Base-by-base conservation (phyloP, 805 yeast genomes). In the Blastobotrys parvus region DNA sequence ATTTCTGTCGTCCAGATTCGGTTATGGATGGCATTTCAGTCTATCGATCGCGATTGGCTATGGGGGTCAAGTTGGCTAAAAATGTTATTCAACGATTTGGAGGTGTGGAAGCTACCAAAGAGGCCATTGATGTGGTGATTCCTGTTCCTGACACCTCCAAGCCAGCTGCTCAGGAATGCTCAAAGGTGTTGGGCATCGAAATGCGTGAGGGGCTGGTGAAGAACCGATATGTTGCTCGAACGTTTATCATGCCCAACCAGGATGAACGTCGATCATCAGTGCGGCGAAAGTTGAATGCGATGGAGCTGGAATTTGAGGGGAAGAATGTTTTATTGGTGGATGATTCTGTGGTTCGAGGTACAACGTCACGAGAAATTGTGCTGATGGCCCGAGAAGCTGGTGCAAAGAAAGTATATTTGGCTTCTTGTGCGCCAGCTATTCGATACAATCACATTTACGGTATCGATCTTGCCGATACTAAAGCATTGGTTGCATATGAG, bases 351-450 rank as follows among this genome's bases (percentile, higher is more conserved):
- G 98, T 92, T 7, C 79, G 98, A 62, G 98, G 98, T 49, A 92
- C 98, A 17, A 92, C 98, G 2, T 88, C 97, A 4, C 83, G 78
- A 62, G 98, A 92, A 68, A 92, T 92, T 52, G 94, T 92, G 27
- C 82, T 80, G 52, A 92, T 92, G 98, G 98, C 98, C n/a, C 76
- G 83, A 55, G 98, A 92, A 63, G 95, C 97, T 3, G 98, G 98
- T 45, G 98, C 98, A 36, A 80, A 76, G 48, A 82, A 79, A 55
- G 98, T 92, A n/a, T 90, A 77, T 61, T 82, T 92, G 63, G 98
- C 98, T 0, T 85, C 95, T 20, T 92, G 97, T 59, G 94, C 98
- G 13, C 98, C 98, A 22, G 94, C 97, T n/a, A 92, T 92, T 56
- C 78, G 98, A 64, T 78, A 71, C 66, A 92, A 92, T 67, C 98